Evolutionary conservation across 768 basidiomycete species (phyloP).

Genomic region (Asterophora parasitica): DNA sequence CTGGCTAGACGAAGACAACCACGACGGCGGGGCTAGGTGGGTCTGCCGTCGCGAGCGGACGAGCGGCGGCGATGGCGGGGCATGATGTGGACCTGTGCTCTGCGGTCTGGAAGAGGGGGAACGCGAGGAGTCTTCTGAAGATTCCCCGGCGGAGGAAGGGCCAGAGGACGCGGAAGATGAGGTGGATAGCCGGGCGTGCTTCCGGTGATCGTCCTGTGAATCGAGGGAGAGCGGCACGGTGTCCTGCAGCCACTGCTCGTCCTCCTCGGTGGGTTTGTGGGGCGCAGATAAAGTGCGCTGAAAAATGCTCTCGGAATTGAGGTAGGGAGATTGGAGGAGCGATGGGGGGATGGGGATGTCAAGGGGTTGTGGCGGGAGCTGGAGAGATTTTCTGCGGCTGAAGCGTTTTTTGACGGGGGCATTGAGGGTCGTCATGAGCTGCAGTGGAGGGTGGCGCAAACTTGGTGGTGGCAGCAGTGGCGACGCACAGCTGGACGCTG

Average conservation of each 20-base stretch:
- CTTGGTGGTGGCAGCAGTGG: no score
- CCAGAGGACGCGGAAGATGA: conserved; percentile 1
- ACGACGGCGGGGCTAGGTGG: conserved; percentile 8
- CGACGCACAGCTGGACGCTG: background rate
- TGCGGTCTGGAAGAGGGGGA: background rate
- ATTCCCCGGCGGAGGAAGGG: background rate
- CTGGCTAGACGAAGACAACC: conserved; percentile 9
- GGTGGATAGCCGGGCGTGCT: conserved; percentile 5
- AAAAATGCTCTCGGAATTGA: conserved; percentile 47
- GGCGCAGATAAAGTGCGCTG: conserved; percentile 29
- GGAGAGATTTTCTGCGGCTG: conserved; percentile 32
- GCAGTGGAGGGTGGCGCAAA: background rate
- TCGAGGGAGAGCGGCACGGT: conserved; percentile 42
- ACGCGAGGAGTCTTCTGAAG: background rate
- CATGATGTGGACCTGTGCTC: conserved; percentile 1
- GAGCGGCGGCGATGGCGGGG: conserved; percentile 20
- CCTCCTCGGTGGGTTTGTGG: conserved; percentile 40
- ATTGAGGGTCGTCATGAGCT: conserved; percentile 7
- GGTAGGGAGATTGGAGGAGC: conserved; percentile 49
- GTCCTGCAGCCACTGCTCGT: conserved; percentile 62
- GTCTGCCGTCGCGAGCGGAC: conserved; percentile 15
- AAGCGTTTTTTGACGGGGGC: conserved; percentile 8
- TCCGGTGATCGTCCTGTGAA: background rate
- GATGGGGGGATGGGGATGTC: conserved; percentile 55
- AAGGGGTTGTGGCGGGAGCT: conserved; percentile 28